Evolutionary conservation across 2,329 filamentous ascomycete genomes (phyloP), one percentile per base, ranked within the genome.

Genomic region (Colletotrichum cordylinicola): DNA sequence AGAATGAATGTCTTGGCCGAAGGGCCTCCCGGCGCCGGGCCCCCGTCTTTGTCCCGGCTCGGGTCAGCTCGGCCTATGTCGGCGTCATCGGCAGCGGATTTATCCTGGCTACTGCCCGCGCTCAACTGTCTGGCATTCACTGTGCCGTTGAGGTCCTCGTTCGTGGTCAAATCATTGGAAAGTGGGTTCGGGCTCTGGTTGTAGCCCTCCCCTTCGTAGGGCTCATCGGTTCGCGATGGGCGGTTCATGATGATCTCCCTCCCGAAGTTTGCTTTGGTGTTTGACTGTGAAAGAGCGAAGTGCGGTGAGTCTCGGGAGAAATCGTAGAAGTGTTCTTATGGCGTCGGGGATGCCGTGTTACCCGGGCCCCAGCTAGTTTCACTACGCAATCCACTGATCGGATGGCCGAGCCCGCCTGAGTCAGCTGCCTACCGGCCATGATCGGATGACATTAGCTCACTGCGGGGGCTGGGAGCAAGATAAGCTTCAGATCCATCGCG

Each of bases 161-260:
- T 84, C 24, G 88, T 90, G 8, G 87, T 89, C 35, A 86, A 81
- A 78, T 89, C 88, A 67, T 83, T 83, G n/a, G 86, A 85, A 29
- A 89, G 81, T 6, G 83, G 82, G 77, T 85, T 82, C 4, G 88
- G 88, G 75, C 82, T 89, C 80, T 90, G 88, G 77, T 90, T 90
- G 79, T 83, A 88, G 65, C 80, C 82, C 37, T 82, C 82, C 12
- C 70, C 77, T 29, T 77, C 68, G 39, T 74, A 74, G 21, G 77
- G 77, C 60, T 78, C 77, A n/a, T 78, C 72, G 21, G 77, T 78
- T 61, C 75, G 64, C n/a, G 77, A 77, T 6, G 77, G 76, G n/a
- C 75, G 76, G 72, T 78, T 78, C 77, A 78, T 78, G 39, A 8
- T 67, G 64, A 4, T 52, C 6, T 52, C 43, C n/a, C 12, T 12